Evolutionary conservation across 306 rosid species (phyloP).

Genomic region (Prunus armeniaca): DNA sequence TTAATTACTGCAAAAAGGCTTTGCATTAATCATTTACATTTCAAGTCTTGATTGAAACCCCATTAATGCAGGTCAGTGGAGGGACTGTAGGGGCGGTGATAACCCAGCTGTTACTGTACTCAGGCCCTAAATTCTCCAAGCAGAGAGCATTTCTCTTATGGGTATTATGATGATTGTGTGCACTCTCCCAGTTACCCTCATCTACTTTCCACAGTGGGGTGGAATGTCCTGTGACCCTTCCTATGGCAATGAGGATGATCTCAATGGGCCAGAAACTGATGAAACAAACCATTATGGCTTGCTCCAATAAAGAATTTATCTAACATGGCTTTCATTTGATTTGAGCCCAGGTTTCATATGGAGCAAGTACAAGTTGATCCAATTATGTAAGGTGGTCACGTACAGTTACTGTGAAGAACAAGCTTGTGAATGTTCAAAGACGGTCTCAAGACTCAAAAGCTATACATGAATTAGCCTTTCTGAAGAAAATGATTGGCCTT

Average conservation of each 20-base stretch:
- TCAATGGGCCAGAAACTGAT: constrained; percentile 5
- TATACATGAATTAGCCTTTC: not conserved
- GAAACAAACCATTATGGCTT: constrained; percentile 16
- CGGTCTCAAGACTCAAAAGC: not conserved
- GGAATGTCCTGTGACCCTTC: constrained; percentile 54
- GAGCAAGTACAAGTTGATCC: not conserved
- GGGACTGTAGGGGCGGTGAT: constrained; percentile 57
- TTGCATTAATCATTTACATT: not conserved
- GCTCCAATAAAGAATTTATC: constrained; percentile 13
- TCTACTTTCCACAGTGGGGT: constrained; percentile 49
- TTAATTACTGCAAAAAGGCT: not conserved
- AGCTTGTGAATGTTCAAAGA: not conserved
- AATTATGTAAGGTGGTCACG: not conserved
- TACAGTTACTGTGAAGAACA: not conserved
- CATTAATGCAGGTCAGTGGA: constrained; percentile 43
- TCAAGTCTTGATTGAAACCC: too few species aligned
- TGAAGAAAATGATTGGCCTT: not conserved
- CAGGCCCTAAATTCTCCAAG: constrained; percentile 30
- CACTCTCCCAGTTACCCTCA: constrained; percentile 36
- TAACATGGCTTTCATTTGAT: not conserved
- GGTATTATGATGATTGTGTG: constrained; percentile 42
- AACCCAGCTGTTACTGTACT: constrained; percentile 48
- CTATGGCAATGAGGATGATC: not conserved
- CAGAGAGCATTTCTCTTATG: constrained; percentile 57
- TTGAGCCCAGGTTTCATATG: not conserved